phyloP scores from a whole-genome alignment of 2,329 filamentous ascomycete species.

The Parastagonospora nodorum region DNA sequence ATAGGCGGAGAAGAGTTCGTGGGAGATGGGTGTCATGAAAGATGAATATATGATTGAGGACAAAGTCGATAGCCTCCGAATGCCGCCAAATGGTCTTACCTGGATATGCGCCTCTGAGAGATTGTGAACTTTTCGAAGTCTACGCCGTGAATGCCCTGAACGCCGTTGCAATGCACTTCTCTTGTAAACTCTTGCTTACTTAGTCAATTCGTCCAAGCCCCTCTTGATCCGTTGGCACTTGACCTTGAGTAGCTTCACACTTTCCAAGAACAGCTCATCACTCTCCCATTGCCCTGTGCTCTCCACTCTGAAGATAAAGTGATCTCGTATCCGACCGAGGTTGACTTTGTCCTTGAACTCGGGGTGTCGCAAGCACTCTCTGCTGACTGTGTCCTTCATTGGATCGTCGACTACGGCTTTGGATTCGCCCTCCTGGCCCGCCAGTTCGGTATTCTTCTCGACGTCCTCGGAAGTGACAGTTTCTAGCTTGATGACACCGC shows the following conservation, averaged over 20 bases:
- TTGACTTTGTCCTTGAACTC: slow-evolving; percentile 97
- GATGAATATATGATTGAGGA: not conserved
- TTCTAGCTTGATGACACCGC: slow-evolving; percentile 83
- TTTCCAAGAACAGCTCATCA: slow-evolving; percentile 90
- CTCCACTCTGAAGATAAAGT: slow-evolving; percentile 97
- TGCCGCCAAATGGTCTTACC: not conserved
- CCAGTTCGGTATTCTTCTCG: slow-evolving; percentile 64
- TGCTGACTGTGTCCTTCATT: slow-evolving; percentile 93
- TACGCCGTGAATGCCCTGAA: slow-evolving; percentile 20
- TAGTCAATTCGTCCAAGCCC: slow-evolving; percentile 61
- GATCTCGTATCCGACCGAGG: slow-evolving; percentile 85
- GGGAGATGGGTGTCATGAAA: no score
- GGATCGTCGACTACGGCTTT: slow-evolving; percentile 88
- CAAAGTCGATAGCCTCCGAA: not conserved
- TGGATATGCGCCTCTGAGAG: slow-evolving; percentile 16
- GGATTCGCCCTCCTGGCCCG: slow-evolving; percentile 75
- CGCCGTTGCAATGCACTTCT: slow-evolving; percentile 30
- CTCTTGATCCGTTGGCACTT: slow-evolving; percentile 79
- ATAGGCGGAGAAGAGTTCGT: no score
- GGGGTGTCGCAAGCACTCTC: slow-evolving; percentile 86
- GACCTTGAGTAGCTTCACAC: slow-evolving; percentile 79
- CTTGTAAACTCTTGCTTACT: slow-evolving; percentile 7
- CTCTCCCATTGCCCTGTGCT: slow-evolving; percentile 95
- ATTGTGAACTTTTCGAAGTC: slow-evolving; percentile 25
- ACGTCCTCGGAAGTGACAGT: slow-evolving; percentile 72